These are phyloP conservation scores for Hypoxylon sp. DNA, from an alignment of 2,329 filamentous ascomycete species.

Conservation along the genomic window DNA sequence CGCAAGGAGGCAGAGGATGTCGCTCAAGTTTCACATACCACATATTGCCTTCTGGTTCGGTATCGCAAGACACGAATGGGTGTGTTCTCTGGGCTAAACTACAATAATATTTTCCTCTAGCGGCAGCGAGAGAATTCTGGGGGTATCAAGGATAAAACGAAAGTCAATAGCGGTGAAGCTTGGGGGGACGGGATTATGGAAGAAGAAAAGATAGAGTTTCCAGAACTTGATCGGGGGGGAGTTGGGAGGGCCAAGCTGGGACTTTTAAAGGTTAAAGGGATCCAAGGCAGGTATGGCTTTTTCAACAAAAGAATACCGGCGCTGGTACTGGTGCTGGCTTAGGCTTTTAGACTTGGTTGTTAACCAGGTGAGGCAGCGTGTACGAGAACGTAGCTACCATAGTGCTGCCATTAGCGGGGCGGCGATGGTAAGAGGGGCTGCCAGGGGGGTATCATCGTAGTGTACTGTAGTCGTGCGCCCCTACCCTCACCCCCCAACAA, in stretches of 20 bases:
- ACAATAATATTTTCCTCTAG: slow-evolving; percentile 19
- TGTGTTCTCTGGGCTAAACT: slow-evolving; percentile 31
- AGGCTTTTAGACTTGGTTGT: slow-evolving; percentile 39
- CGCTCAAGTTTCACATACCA: slow-evolving; percentile 51
- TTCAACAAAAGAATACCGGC: slow-evolving; percentile 30
- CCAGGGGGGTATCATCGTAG: slow-evolving; percentile 13
- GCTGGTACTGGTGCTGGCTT: slow-evolving; percentile 26
- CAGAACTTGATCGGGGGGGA: slow-evolving; percentile 38
- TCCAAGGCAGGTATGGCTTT: slow-evolving; percentile 32
- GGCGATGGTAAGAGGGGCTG: slow-evolving; percentile 33
- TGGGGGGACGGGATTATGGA: slow-evolving; percentile 25
- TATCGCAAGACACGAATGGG: slow-evolving; percentile 31
- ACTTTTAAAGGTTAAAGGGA: slow-evolving; percentile 35
- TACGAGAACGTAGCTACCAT: slow-evolving; percentile 38
- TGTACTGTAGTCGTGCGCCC: too few species aligned
- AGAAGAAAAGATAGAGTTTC: slow-evolving; percentile 42
- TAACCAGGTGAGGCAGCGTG: slow-evolving; percentile 41
- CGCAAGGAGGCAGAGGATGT: slow-evolving; percentile 16
- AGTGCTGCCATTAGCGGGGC: slow-evolving; percentile 31
- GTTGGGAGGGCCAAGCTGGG: slow-evolving; percentile 38
- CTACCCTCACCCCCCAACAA: background rate
- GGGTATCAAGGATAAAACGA: slow-evolving; percentile 44
- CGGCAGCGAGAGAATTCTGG: slow-evolving; percentile 14
- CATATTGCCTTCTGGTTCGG: slow-evolving; percentile 48
- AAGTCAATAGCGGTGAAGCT: slow-evolving; percentile 42